Conservation (phyloP, 306 rosid genomes). For the Neltuma alba region DNA sequence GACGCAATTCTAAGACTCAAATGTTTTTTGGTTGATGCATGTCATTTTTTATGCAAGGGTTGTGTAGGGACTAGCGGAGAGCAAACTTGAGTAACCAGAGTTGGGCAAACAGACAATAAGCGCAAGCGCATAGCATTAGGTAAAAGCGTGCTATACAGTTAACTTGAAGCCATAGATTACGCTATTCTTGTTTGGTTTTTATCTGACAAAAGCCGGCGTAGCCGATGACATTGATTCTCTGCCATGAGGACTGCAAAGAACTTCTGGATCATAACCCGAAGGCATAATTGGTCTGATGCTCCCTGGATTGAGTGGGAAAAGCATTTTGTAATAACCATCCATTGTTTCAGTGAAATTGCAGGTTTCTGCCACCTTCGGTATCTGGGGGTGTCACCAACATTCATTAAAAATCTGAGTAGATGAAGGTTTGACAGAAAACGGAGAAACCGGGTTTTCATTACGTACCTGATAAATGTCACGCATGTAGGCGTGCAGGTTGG, state of each 20-base stretch:
- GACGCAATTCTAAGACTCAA: neutral
- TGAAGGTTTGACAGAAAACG: neutral
- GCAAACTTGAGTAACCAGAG: neutral
- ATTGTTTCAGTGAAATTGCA: conserved; percentile 72
- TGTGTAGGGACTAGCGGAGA: neutral
- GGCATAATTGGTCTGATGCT: conserved; percentile 76
- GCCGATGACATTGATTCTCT: conserved; percentile 52
- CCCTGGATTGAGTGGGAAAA: conserved; percentile 90
- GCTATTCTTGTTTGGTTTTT: neutral
- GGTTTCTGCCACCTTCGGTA: conserved; percentile 81
- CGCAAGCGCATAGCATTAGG: neutral
- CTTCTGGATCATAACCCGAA: conserved; percentile 49
- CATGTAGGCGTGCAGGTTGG: conserved; percentile 72
- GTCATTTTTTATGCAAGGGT: neutral
- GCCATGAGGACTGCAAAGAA: conserved; percentile 58
- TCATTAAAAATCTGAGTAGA: no score
- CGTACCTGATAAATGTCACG: conserved; percentile 78
- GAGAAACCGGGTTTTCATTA: neutral
- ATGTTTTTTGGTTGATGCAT: neutral
- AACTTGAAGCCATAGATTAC: neutral
- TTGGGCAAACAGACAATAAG: neutral
- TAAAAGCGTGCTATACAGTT: neutral
- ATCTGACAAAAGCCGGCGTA: neutral
- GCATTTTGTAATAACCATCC: conserved; percentile 87
- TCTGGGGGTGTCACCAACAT: conserved; percentile 51